Evolutionary conservation across 176 grass and related monocot species (phyloP), one percentile per base, ranked within the genome.

Genomic region (Oryza officinalis): DNA sequence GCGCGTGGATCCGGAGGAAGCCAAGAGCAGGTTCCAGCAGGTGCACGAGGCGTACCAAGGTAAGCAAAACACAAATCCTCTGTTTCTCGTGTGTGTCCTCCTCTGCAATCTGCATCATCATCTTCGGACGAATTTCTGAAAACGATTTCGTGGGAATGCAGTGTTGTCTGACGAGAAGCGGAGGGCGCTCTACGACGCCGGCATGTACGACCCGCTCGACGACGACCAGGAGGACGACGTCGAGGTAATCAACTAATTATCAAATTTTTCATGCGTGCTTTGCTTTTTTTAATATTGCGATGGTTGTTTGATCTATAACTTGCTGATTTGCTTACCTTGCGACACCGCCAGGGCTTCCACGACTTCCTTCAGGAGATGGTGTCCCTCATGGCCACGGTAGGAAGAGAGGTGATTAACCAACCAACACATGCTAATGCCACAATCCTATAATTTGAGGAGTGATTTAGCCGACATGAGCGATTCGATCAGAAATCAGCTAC

Each of bases 301-400:
- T 74, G 31, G 5, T 44, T n/a, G 0, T 10, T 65, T 25, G 6
- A 67, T 31, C 72, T 70, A 3, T 70, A 3, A 85, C 44, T 26
- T 0, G 18, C 11, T 7, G 17, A 54, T 20, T 10, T 17, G 10
- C 12, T 4, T 11, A 44, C 45, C 35, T 38, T 69, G n/a, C 0
- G 6, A n/a, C 40, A 27, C 68, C 49, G 65, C 2, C 82, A 97
- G 94, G 95, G 95, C 1, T 93, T 98, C 65, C 81, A 93, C 67
- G 95, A 94, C 49, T 97, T 98, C 80, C 72, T 98, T 2, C 86
- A 94, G 46, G 95, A 98, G 79, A 93, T 98, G 92, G n/a, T 86
- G 66, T 93, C 88, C 13, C 90, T 98, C 52, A 94, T 98, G 90
- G 92, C 83, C n/a, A 83, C 66, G 26, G 90, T 97, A 2, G 83